These are phyloP conservation scores for Volvariella surrecta DNA, from an alignment of 1,284 basidiomycete species.

Conservation along the genomic window DNA sequence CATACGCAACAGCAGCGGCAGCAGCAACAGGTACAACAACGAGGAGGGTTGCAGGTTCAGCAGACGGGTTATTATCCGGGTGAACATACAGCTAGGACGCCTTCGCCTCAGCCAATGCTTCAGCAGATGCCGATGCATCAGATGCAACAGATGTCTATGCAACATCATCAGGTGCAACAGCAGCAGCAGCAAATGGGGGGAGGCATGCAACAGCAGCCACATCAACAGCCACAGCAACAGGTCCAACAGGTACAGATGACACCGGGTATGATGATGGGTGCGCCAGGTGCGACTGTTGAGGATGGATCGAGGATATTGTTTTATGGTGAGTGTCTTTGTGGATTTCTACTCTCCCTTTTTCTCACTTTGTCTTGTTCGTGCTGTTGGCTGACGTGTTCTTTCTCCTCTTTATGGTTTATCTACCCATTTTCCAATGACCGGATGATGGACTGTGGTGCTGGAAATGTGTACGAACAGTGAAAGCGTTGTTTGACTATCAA, in stretches of 20 bases:
- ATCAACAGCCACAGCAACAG: slow-evolving; percentile 21
- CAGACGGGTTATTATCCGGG: neutral
- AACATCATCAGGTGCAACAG: slow-evolving; percentile 11
- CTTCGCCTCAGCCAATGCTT: slow-evolving; percentile 16
- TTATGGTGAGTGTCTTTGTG: slow-evolving; percentile 70
- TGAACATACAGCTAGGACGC: slow-evolving; percentile 4
- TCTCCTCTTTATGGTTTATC: slow-evolving; percentile 2
- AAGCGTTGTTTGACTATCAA: slow-evolving; percentile 87
- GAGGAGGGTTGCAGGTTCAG: slow-evolving; percentile 2
- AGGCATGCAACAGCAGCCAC: slow-evolving; percentile 19
- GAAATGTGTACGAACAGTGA: slow-evolving; percentile 41
- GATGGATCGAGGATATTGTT: slow-evolving; percentile 75
- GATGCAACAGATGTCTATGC: slow-evolving; percentile 13
- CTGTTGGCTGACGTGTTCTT: neutral
- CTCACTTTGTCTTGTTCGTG: neutral
- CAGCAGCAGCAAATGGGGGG: slow-evolving; percentile 17
- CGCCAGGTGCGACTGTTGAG: slow-evolving; percentile 28
- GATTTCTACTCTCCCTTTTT: too few relatives aligned
- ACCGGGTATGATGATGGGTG: slow-evolving; percentile 55
- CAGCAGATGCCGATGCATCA: slow-evolving; percentile 14
- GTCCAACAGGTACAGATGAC: slow-evolving; percentile 14
- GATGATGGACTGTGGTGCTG: too few relatives aligned
- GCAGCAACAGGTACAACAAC: slow-evolving; percentile 9
- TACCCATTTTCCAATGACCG: slow-evolving; percentile 2
- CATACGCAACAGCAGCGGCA: neutral